Evolutionary conservation across 2,329 filamentous ascomycete genomes (phyloP).

Genomic region (Hymenoscyphus salicellus): DNA sequence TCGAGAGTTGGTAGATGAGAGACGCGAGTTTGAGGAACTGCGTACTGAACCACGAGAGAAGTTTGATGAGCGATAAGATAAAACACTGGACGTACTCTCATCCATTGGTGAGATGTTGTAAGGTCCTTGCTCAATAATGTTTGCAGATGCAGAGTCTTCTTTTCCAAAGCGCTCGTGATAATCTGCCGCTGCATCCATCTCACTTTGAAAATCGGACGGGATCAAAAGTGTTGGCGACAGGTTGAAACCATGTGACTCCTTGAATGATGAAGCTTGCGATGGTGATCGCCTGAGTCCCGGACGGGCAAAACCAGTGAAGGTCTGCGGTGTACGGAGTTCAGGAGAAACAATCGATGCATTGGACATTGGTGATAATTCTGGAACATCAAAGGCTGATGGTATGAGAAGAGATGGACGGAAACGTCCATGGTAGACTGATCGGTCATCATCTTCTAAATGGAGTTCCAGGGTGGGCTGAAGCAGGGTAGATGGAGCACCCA

Average conservation of each 20-base stretch:
- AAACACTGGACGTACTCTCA: slow-evolving; percentile 31
- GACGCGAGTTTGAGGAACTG: slow-evolving; percentile 31
- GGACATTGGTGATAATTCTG: slow-evolving; percentile 35
- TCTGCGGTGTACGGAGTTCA: slow-evolving; percentile 29
- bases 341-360: slow-evolving; percentile 27
- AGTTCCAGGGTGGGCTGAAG: slow-evolving; percentile 23
- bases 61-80: slow-evolving; percentile 34
- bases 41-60: slow-evolving; percentile 33
- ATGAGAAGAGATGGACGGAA: slow-evolving; percentile 34
- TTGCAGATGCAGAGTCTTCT: slow-evolving; percentile 22
- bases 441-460: slow-evolving; percentile 29
- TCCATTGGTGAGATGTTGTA: slow-evolving; percentile 34
- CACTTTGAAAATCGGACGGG: slow-evolving; percentile 55
- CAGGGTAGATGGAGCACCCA: slow-evolving; percentile 31
- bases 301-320: slow-evolving; percentile 13
- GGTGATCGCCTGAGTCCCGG: slow-evolving; percentile 25
- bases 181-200: slow-evolving; percentile 43
- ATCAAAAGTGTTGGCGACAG: slow-evolving; percentile 62
- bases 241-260: slow-evolving; percentile 57
- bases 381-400: slow-evolving; percentile 29
- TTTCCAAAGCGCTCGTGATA: slow-evolving; percentile 30
- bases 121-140: slow-evolving; percentile 28
- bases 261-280: slow-evolving; percentile 52
- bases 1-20: slow-evolving; percentile 28
- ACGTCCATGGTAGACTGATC: slow-evolving; percentile 27